Percentiles rank a stretch among this genome's conserved stretches.
phyloP scores from a whole-genome alignment of 495 filamentous ascomycete genomes.

The Extremus antarcticus region DNA sequence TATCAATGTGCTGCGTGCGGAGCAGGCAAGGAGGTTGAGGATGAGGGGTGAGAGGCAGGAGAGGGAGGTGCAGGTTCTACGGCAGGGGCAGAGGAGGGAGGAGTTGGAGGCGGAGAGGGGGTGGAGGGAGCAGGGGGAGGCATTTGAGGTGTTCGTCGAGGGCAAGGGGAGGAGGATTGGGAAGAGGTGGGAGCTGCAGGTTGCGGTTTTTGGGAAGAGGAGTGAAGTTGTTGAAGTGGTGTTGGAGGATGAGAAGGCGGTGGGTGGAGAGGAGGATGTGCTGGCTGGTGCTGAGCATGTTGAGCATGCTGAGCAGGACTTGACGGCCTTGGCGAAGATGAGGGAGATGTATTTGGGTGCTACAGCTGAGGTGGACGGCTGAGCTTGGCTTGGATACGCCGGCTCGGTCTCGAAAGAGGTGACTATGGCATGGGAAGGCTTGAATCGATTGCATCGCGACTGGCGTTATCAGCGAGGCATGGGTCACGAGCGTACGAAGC shows the following conservation, averaged over 20 bases:
- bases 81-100: slow-evolving; percentile 54
- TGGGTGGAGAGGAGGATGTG: neutral
- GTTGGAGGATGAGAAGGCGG: neutral
- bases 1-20: slow-evolving; percentile 72
- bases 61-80: slow-evolving; percentile 48
- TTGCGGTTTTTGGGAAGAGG: slow-evolving; percentile 46
- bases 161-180: slow-evolving; percentile 41
- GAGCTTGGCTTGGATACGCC: too few relatives aligned
- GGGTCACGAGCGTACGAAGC: too few relatives aligned
- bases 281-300: neutral
- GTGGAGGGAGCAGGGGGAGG: slow-evolving; percentile 40
- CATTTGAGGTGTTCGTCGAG: slow-evolving; percentile 46
- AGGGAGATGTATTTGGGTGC: neutral
- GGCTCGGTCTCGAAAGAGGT: too few relatives aligned
- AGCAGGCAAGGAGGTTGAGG: slow-evolving; percentile 47
- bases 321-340: neutral
- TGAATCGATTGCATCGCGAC: too few relatives aligned
- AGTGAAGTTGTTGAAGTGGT: neutral
- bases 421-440: too few relatives aligned
- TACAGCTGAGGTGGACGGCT: too few relatives aligned
- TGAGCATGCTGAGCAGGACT: neutral
- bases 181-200: slow-evolving; percentile 51
- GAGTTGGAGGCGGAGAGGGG: slow-evolving; percentile 43
- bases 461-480: too few relatives aligned
- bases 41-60: slow-evolving; percentile 9